Evolutionary conservation across 495 filamentous ascomycete species (phyloP).

Genomic region (Podospora appendiculata): DNA sequence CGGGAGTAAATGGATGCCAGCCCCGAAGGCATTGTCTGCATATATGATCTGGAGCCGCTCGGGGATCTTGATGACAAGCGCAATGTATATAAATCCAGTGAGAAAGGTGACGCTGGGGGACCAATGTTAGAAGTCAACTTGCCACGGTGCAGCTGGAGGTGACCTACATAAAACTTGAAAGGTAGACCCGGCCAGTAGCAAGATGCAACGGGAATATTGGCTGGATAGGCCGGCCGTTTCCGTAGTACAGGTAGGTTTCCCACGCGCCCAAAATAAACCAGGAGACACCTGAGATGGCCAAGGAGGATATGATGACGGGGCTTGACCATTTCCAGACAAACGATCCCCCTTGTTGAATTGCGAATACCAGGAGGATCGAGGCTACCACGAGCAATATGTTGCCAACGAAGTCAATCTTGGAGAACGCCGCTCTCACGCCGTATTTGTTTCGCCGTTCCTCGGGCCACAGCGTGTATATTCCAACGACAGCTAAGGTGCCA

Average conservation of each 20-base stretch:
- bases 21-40: slow-evolving; percentile 34
- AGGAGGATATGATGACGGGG: slow-evolving; percentile 32
- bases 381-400: slow-evolving; percentile 44
- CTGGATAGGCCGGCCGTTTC: slow-evolving; percentile 20
- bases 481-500: slow-evolving; percentile 43
- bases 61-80: slow-evolving; percentile 50
- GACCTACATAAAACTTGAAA: slow-evolving; percentile 31
- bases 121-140: slow-evolving; percentile 5
- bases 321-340: slow-evolving; percentile 38
- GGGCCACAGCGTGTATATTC: slow-evolving; percentile 49
- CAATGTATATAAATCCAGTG: slow-evolving; percentile 49
- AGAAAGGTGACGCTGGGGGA: slow-evolving; percentile 36
- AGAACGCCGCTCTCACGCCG: slow-evolving; percentile 18
- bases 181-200: slow-evolving; percentile 24
- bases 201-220: slow-evolving; percentile 37
- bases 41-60: slow-evolving; percentile 54
- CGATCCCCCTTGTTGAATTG: slow-evolving; percentile 49
- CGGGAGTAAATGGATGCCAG: slow-evolving; percentile 53
- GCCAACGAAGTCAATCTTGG: slow-evolving; percentile 51
- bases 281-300: slow-evolving; percentile 35
- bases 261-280: slow-evolving; percentile 41
- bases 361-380: slow-evolving; percentile 49
- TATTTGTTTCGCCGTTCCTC: slow-evolving; percentile 17
- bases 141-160: slow-evolving; percentile 3
- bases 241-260: slow-evolving; percentile 33